Evolutionary conservation across 345 rosid species (phyloP).

Genomic region (Heritiera littoralis): DNA sequence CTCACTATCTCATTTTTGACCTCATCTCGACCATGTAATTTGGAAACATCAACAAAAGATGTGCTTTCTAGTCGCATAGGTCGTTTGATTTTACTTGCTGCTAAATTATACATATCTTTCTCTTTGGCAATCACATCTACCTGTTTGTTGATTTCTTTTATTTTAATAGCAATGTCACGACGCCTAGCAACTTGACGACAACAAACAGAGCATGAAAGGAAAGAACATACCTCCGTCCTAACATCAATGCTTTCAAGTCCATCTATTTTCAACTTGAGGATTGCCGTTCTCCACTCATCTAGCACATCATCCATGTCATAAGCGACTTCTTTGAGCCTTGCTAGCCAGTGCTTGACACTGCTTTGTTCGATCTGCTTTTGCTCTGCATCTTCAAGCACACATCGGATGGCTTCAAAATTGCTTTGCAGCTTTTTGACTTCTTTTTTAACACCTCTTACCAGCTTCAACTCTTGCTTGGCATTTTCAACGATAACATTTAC

Average conservation of each 20-base stretch:
- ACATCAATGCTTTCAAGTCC: too few species aligned
- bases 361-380: too few species aligned
- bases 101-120: not conserved
- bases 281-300: not conserved
- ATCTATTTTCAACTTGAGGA: not conserved
- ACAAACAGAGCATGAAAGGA: not conserved
- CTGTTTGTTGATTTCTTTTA: not conserved
- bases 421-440: too few species aligned
- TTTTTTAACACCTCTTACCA: too few species aligned
- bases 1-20: not conserved
- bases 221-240: not conserved
- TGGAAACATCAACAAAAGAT: not conserved
- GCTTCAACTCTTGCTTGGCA: too few species aligned
- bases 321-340: not conserved
- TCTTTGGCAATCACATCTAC: not conserved
- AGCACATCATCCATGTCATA: slow-evolving; percentile 1
- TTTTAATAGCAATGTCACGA: not conserved
- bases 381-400: too few species aligned
- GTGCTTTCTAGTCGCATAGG: not conserved
- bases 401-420: too few species aligned
- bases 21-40: not conserved
- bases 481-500: too few species aligned
- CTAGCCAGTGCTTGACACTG: too few species aligned
- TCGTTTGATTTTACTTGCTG: not conserved
- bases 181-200: not conserved